Percentiles rank a stretch among this genome's conserved stretches.
Conservation (phyloP, 768 basidiomycete species). For the Cyathus striatus region DNA sequence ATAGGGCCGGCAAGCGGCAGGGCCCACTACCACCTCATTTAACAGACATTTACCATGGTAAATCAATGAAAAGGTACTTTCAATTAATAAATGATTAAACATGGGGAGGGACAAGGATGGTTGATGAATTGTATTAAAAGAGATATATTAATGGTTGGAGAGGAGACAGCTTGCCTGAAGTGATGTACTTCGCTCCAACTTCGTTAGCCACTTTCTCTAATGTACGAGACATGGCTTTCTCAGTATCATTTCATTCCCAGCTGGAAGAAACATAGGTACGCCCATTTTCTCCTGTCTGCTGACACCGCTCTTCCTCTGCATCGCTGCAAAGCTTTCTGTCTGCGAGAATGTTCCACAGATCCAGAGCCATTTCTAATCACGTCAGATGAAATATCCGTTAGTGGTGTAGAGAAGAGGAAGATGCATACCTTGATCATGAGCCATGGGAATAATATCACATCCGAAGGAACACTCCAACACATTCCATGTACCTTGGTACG, state of each 20-base stretch:
- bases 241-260: slow-evolving; percentile 29
- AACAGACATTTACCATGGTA: no score
- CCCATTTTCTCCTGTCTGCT: slow-evolving; percentile 17
- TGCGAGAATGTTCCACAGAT: slow-evolving; percentile 18
- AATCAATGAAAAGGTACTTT: no score
- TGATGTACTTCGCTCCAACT: slow-evolving; percentile 26
- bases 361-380: slow-evolving; percentile 17
- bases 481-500: slow-evolving; percentile 43
- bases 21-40: no score
- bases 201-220: slow-evolving; percentile 34
- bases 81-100: no score
- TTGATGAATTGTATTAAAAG: no score
- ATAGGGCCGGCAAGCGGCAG: no score
- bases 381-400: slow-evolving; percentile 18
- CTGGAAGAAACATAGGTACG: slow-evolving; percentile 5
- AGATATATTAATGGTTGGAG: no score
- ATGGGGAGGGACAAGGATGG: no score
- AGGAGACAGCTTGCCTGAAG: slow-evolving; percentile 13
- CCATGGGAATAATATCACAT: slow-evolving; percentile 43
- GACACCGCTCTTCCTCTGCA: slow-evolving; percentile 26
- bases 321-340: slow-evolving; percentile 45
- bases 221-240: slow-evolving; percentile 23
- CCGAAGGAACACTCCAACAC: slow-evolving; percentile 37
- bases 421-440: slow-evolving; percentile 27
- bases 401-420: slow-evolving; percentile 16